Evolutionary conservation across 257 asterid species (phyloP).

Genomic region (Penstemon davidsonii): DNA sequence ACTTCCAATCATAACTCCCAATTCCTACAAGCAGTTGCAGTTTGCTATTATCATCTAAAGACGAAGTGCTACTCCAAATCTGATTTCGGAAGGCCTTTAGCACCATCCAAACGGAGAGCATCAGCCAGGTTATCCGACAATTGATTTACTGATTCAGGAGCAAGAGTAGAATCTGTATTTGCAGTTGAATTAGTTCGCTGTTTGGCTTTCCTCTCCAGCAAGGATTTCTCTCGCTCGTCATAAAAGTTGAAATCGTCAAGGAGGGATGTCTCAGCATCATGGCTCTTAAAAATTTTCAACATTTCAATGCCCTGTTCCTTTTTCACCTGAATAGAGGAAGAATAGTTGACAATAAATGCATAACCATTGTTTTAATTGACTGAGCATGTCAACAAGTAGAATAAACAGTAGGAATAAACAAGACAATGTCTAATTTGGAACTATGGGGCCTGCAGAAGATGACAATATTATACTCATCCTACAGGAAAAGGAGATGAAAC

Average conservation of each 20-base stretch:
- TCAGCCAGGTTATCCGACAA: conserved; percentile 70
- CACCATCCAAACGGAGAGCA: conserved; percentile 64
- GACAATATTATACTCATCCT: background rate
- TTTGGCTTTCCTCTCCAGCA: conserved; percentile 79
- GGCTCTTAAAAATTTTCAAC: conserved; percentile 79
- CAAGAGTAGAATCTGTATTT: conserved; percentile 39
- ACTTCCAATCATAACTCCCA: conserved; percentile 35
- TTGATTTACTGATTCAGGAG: conserved; percentile 69
- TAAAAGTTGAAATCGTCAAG: conserved; percentile 87
- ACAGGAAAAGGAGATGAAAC: too few relatives aligned
- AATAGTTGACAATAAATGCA: conserved; percentile 16
- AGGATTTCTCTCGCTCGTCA: conserved; percentile 81
- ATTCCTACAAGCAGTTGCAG: conserved; percentile 33
- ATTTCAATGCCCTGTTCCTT: conserved; percentile 87
- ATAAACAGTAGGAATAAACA: background rate
- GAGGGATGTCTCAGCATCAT: conserved; percentile 84
- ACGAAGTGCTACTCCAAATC: conserved; percentile 43
- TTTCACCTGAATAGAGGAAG: conserved; percentile 63
- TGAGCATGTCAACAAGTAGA: background rate
- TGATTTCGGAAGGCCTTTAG: conserved; percentile 48
- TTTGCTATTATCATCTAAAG: conserved; percentile 31
- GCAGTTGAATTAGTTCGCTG: conserved; percentile 53
- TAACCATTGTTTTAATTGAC: background rate
- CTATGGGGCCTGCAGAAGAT: background rate
- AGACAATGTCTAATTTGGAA: background rate